phyloP scores from a whole-genome alignment of 2,329 filamentous ascomycete species.

The Fusarium denticulatum region DNA sequence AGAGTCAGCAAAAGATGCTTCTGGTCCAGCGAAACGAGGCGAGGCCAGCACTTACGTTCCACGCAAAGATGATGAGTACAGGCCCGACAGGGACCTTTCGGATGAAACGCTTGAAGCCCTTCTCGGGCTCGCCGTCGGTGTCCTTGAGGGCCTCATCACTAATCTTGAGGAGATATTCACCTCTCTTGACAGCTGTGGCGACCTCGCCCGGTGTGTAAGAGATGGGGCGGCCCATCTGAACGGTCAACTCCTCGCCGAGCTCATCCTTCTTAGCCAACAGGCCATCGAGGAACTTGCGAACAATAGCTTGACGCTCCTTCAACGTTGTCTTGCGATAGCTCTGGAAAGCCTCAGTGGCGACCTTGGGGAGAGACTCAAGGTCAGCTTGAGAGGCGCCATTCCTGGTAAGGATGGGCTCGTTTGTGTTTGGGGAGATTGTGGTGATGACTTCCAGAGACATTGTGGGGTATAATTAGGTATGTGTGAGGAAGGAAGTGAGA shows the following conservation, averaged over 20 bases:
- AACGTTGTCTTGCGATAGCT: slow-evolving; percentile 80
- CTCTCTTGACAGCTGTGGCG: slow-evolving; percentile 83
- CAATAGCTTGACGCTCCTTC: slow-evolving; percentile 79
- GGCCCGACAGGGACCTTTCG: slow-evolving; percentile 88
- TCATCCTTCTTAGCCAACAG: slow-evolving; percentile 79
- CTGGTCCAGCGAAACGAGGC: background rate
- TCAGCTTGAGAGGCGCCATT: slow-evolving; percentile 77
- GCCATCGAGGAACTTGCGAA: slow-evolving; percentile 80
- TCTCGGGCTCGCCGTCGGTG: slow-evolving; percentile 82
- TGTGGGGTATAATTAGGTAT: slow-evolving; percentile 14
- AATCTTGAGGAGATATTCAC: slow-evolving; percentile 86
- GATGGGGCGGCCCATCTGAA: slow-evolving; percentile 96
- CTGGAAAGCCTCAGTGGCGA: slow-evolving; percentile 78
- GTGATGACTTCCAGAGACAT: slow-evolving; percentile 74
- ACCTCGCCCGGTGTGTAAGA: slow-evolving; percentile 87
- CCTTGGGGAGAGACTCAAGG: slow-evolving; percentile 75
- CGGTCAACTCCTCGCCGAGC: slow-evolving; percentile 84
- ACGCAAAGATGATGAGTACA: slow-evolving; percentile 89
- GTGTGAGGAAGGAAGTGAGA: background rate
- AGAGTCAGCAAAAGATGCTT: slow-evolving; percentile 5
- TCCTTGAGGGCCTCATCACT: slow-evolving; percentile 81
- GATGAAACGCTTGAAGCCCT: slow-evolving; percentile 91
- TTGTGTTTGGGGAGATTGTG: slow-evolving; percentile 91
- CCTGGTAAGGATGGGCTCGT: slow-evolving; percentile 83
- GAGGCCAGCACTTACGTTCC: slow-evolving; percentile 76